Evolutionary conservation across 1,284 basidiomycete genomes (phyloP), one percentile per base, ranked within the genome.

Genomic region (Nidula niveotomentosa): DNA sequence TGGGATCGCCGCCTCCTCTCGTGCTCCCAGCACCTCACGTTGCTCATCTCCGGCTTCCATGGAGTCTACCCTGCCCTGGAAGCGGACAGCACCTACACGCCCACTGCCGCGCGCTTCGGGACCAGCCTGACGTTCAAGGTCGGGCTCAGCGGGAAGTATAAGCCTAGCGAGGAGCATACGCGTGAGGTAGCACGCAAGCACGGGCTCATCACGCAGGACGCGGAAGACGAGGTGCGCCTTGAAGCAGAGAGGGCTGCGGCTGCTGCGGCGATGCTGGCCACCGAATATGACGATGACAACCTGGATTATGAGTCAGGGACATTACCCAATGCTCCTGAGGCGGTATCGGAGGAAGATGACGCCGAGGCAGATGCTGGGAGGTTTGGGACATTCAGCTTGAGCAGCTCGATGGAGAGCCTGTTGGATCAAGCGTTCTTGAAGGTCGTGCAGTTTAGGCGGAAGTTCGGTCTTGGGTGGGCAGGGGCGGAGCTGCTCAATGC

Each of bases 1-100:
- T 87, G 84, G 84, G 84, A 85, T 62, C 73, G 77, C 10, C 77
- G 77, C n/a, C 72, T 86, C 3, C 71, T 86, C 4, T 74, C 79
- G 8, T 72, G 73, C 18, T 69, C 75, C 1, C 78, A 80, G 18
- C 72, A 85, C 62, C 68, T 88, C 34, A 80, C 78, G 3, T 74
- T 88, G n/a, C 72, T 86, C 12, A 79, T 87, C 15, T 78, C 79
- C 3, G 84, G 83, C 1, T 73, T 84, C 50, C 69, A 69, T 13
- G 75, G 76, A 0, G 61, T 73, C 18, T 86, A 86, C 62, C 84
- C 85, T 2, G 65, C 77, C 17, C 56, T 84, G 43, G 61, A 71
- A 37, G 51, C 62, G 4, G 75, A 78, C 52, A 82, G 78, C 8
- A 68, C 62, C 0, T 72, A 76, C 37, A 66, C 58, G 9, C 36